phyloP scores from a whole-genome alignment of 176 grass and related monocot genomes.

The Triticum timopheevii region DNA sequence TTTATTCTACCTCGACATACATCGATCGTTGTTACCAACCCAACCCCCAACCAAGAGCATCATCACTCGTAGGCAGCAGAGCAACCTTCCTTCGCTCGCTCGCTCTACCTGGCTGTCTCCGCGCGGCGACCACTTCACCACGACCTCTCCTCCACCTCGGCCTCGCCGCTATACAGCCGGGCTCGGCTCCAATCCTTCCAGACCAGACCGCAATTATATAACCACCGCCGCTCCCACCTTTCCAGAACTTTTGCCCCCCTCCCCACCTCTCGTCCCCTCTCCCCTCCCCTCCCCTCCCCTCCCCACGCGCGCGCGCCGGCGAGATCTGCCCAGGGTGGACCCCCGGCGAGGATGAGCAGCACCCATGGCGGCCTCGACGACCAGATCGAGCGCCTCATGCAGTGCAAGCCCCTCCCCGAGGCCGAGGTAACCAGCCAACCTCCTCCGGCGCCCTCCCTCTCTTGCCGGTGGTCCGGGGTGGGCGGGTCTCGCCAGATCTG shows the following conservation, averaged over 20 bases:
- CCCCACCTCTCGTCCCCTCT: background rate
- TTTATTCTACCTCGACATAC: background rate
- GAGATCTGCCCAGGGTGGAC: constrained; percentile 67
- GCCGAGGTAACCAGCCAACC: constrained; percentile 51
- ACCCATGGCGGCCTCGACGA: constrained; percentile 88
- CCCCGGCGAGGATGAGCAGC: constrained; percentile 46
- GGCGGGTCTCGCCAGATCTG: constrained; percentile 27
- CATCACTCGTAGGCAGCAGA: background rate
- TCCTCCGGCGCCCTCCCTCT: background rate
- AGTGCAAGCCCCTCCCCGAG: constrained; percentile 97
- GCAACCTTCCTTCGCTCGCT: background rate
- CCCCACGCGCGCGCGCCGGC: background rate
- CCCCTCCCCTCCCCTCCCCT: background rate
- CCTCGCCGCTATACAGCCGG: background rate
- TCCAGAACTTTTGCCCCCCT: constrained; percentile 12
- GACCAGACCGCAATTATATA: constrained; percentile 46
- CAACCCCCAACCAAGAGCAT: background rate
- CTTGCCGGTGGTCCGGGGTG: no score
- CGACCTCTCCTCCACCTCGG: background rate
- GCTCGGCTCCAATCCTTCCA: constrained; percentile 22
- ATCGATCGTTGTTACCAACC: background rate
- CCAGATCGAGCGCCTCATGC: constrained; percentile 96
- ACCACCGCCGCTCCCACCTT: constrained; percentile 33
- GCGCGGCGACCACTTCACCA: background rate
- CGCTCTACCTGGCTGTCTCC: background rate